phyloP scores from a whole-genome alignment of 768 basidiomycete genomes.

The Amanita pallidorosea region DNA sequence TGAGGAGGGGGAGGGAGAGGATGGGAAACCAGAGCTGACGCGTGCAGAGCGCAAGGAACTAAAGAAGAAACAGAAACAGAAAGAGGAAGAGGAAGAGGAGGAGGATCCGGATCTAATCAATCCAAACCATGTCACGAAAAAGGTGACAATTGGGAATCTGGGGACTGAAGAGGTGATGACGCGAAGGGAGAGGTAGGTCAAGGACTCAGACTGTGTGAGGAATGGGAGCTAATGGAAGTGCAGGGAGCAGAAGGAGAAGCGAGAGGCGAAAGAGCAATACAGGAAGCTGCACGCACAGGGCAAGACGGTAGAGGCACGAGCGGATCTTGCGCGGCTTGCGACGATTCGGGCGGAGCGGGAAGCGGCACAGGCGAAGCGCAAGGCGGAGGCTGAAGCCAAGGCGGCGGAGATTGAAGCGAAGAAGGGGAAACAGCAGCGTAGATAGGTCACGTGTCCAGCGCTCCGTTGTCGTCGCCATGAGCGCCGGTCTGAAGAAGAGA shows the following conservation, averaged over 20 bases:
- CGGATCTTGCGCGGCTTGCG: slow-evolving; percentile 76
- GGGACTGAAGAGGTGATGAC: slow-evolving; percentile 48
- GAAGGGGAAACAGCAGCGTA: slow-evolving; percentile 27
- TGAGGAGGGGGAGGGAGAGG: slow-evolving; percentile 28
- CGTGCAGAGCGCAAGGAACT: slow-evolving; percentile 67
- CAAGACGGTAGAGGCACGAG: slow-evolving; percentile 85
- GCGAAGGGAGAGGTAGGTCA: slow-evolving; percentile 51
- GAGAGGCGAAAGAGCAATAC: slow-evolving; percentile 80
- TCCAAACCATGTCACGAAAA: slow-evolving; percentile 68
- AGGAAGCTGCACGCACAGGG: slow-evolving; percentile 79
- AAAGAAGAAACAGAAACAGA: slow-evolving; percentile 69
- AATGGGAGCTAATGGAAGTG: neutral
- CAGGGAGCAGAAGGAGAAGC: slow-evolving; percentile 89
- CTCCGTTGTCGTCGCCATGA: slow-evolving; percentile 8
- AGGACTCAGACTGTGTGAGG: neutral
- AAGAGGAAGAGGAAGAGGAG: slow-evolving; percentile 32
- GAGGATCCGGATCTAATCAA: slow-evolving; percentile 69
- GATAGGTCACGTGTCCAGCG: slow-evolving; percentile 6
- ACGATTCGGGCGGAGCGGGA: slow-evolving; percentile 86
- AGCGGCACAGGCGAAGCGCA: slow-evolving; percentile 75
- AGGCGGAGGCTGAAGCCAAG: slow-evolving; percentile 81
- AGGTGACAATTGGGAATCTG: slow-evolving; percentile 69
- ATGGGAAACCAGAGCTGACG: slow-evolving; percentile 42
- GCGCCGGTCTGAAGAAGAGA: slow-evolving; percentile 52
- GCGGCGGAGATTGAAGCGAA: slow-evolving; percentile 53